Conservation (phyloP, 805 yeast species). For the Yamadazyma paraphyllophila region DNA sequence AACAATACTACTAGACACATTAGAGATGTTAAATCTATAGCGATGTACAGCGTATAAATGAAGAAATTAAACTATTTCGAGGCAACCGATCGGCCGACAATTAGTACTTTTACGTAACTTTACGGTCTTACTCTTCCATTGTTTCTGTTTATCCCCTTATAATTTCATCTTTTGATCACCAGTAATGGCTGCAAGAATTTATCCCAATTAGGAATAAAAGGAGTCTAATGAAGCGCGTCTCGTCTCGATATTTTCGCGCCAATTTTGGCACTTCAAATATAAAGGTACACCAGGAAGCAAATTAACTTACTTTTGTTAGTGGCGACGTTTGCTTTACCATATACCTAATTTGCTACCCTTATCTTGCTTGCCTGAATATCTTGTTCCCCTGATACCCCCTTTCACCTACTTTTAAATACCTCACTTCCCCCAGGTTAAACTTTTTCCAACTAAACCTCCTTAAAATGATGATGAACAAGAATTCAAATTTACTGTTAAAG, state of each 20-base stretch:
- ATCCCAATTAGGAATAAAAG: constrained; percentile 9
- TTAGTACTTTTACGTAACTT: background rate
- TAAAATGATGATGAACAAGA: constrained; percentile 22
- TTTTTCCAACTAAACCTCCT: background rate
- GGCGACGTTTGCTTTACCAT: background rate
- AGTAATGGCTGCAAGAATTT: background rate
- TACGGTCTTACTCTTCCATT: background rate
- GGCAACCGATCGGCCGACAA: too few relatives aligned
- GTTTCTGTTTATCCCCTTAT: background rate
- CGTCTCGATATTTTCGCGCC: constrained; percentile 1
- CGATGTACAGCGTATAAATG: too few relatives aligned
- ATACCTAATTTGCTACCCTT: background rate
- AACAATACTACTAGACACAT: too few relatives aligned
- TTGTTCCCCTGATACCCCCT: background rate
- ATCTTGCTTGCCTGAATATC: background rate
- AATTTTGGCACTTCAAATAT: constrained; percentile 1
- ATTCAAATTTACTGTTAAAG: constrained; percentile 32
- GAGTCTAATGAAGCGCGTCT: constrained; percentile 11
- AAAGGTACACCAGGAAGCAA: constrained; percentile 4
- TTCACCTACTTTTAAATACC: background rate
- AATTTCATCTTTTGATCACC: background rate
- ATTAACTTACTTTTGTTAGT: background rate
- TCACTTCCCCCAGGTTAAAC: too few relatives aligned
- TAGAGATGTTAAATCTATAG: too few relatives aligned
- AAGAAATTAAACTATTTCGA: too few relatives aligned